Evolutionary conservation across 2,329 filamentous ascomycete species (phyloP), one percentile per base, ranked within the genome.

Genomic region (Aureobasidium leucospermi): DNA sequence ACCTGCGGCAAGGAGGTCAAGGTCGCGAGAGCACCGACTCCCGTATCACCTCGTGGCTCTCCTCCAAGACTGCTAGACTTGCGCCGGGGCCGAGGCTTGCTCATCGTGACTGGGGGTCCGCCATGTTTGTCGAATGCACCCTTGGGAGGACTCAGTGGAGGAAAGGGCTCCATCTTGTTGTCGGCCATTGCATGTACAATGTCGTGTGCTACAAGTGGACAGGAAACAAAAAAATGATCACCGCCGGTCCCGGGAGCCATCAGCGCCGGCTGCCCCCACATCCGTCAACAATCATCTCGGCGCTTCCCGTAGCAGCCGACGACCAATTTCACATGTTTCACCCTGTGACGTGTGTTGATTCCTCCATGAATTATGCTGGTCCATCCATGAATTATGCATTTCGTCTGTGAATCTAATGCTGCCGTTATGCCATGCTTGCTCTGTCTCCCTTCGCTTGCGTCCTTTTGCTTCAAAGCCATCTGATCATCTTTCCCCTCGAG

Each of bases 41-140:
- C 75, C 41, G 76, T 81, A 66, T 82, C 80, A 60, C 80, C 79
- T 31, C 76, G 74, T 29, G 80, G 76, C 62, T 82, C 80, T 41
- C 73, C 77, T 34, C 79, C 79, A 15, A 82, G 71, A 39, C 71
- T 77, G 67, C 75, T 79, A 15, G 75, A 76, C 64, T 75, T 77
- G 65, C 77, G 69, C 64, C 76, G 70, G 65, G 71, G 67, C 60
- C 70, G 67, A 1, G 56, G 52, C 9, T 52, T 43, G 51, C 10
- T 55, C 32, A 34, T 38, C 16, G 38, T 43, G 10, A 19, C 38
- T 6, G 39, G 28, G 1, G 51, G n/a, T 15, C 51, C 51, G 51
- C 51, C 60, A 47, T 62, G 45, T 2, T 38, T 46, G 23, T 47
- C 19, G 36, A 47, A 41, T 4, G 29, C 41, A n/a, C 2, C 43